A percentile compares a stretch with the other conserved stretches of the same genome.
phyloP scores from a whole-genome alignment of 2,329 filamentous ascomycete species.

The Claviceps arundinis region DNA sequence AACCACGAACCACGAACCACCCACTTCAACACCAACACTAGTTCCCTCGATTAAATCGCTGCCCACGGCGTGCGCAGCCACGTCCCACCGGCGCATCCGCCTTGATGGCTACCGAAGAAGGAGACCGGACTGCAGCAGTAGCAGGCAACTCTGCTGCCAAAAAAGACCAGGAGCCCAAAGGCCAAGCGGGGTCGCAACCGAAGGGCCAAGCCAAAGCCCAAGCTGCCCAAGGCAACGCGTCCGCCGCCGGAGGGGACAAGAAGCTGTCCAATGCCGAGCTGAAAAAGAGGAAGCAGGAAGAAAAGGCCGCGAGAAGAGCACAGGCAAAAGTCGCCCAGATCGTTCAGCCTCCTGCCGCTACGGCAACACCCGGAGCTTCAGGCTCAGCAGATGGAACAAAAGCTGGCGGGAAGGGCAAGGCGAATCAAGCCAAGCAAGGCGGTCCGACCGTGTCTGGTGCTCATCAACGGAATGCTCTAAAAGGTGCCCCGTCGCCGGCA shows the following conservation, averaged over 20 bases:
- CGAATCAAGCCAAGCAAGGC: conserved; percentile 30
- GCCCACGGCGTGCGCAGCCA: background rate
- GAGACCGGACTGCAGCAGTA: conserved; percentile 16
- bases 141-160: conserved; percentile 13
- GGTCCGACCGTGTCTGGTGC: conserved; percentile 20
- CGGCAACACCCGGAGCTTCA: conserved; percentile 10
- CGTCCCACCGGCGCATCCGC: background rate
- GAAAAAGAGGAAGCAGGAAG: conserved; percentile 81
- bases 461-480: conserved; percentile 21
- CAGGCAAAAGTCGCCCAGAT: conserved; percentile 47
- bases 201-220: conserved; percentile 14
- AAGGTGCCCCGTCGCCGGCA: conserved; percentile 19
- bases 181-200: conserved; percentile 9
- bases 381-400: conserved; percentile 23
- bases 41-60: background rate
- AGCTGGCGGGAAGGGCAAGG: conserved; percentile 28
- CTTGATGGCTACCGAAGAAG: conserved; percentile 21
- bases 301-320: conserved; percentile 77
- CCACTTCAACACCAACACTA: too few species aligned
- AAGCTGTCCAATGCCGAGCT: conserved; percentile 65
- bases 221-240: conserved; percentile 2
- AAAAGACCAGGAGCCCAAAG: conserved; percentile 13
- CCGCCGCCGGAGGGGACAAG: conserved; percentile 21
- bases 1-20: too few species aligned
- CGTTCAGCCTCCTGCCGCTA: conserved; percentile 18